A percentile compares a stretch with the other conserved stretches of the same genome.
These are phyloP conservation scores for Coemansia sp. DNA, from an alignment of 192 early-diverging fungal species.

Conservation along the genomic window DNA sequence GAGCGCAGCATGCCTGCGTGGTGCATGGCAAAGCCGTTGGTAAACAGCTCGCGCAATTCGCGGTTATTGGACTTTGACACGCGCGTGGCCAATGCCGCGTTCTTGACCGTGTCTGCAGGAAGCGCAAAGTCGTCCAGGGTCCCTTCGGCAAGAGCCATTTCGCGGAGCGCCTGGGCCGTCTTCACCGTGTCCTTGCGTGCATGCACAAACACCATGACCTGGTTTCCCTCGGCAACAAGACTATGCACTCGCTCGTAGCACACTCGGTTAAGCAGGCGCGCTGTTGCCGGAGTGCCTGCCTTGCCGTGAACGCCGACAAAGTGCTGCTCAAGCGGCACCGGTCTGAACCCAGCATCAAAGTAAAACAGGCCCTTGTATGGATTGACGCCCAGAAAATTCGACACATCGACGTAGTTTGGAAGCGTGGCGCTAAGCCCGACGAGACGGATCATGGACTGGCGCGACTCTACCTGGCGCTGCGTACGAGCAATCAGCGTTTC, in stretches of 20 bases:
- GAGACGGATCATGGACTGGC: conserved; percentile 93
- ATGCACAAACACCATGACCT: conserved; percentile 99
- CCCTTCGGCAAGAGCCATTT: conserved; percentile 67
- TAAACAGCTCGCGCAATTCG: conserved; percentile 85
- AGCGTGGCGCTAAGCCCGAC: conserved; percentile 96
- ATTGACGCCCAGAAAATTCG: conserved; percentile 89
- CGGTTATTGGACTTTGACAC: conserved; percentile 73
- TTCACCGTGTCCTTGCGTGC: conserved; percentile 97
- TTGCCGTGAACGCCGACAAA: conserved; percentile 93
- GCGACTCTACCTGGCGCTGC: conserved; percentile 83
- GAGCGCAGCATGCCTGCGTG: conserved; percentile 93
- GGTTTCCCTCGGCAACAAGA: conserved; percentile 78
- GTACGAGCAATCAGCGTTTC: conserved; percentile 96
- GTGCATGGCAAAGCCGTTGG: conserved; percentile 87
- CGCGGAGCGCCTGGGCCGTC: conserved; percentile 77
- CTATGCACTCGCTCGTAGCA: conserved; percentile 82
- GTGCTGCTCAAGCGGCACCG: conserved; percentile 94
- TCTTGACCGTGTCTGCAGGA: conserved; percentile 44
- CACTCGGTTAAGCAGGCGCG: conserved; percentile 69
- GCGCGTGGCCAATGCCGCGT: conserved; percentile 56
- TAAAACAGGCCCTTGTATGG: conserved; percentile 90
- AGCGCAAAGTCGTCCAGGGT: conserved; percentile 36
- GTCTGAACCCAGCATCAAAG: conserved; percentile 94
- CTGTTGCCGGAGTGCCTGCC: conserved; percentile 62
- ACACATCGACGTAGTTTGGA: conserved; percentile 97